Base-by-base conservation (phyloP, 768 basidiomycete genomes). In the Leccinellum rugosiceps region DNA sequence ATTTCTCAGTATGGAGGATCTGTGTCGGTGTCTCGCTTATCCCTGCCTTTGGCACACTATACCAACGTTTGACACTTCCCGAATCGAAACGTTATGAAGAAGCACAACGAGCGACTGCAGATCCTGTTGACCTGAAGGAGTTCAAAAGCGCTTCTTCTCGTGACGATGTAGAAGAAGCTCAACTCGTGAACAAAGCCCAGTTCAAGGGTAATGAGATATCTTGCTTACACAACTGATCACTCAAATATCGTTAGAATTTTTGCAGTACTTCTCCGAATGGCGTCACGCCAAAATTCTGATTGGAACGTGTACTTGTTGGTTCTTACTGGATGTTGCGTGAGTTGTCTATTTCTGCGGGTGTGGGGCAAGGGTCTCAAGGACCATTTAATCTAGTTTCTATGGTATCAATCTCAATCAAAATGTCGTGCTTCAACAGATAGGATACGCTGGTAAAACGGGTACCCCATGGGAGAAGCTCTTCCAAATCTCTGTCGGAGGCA, bases 331-430 rank as follows among this genome's bases (percentile, higher is more conserved):
- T 62, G 79, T 90, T 31, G 85, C 88, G 81, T 86, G 63, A 56
- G 57, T 56, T 13, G 4, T 53, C 51, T 35, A 0, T 49, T 55
- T 25, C 25, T 2, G 2, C 43, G 17, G 8, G 19, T 13, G 17
- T n/a, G 3, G n/a, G 19, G 15, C 8, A 55, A 23, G 4, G 7
- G 1, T 15, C 10, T 52, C 26, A 53, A 21, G 15, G 21, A 30
- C 17, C 34, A 2, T 25, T 46, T 26, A n/a, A 14, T 50, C 35
- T 52, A 86, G 85, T 0, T 89, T 89, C 71, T 90, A 90, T 69
- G 89, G 90, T 3, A 86, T 91, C 74, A 83, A 83, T 66, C 69
- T 84, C 51, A 90, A 90, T 75, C 87, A 88, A 63, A 87, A 85
- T 63, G 84, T 88, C 62, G 87, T 92, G n/a, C 79, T 92, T 8